Evolutionary conservation across 73 alveolate genomes (phyloP), one percentile per base, ranked within the genome.

Genomic region (Paramecium biaurelia): DNA sequence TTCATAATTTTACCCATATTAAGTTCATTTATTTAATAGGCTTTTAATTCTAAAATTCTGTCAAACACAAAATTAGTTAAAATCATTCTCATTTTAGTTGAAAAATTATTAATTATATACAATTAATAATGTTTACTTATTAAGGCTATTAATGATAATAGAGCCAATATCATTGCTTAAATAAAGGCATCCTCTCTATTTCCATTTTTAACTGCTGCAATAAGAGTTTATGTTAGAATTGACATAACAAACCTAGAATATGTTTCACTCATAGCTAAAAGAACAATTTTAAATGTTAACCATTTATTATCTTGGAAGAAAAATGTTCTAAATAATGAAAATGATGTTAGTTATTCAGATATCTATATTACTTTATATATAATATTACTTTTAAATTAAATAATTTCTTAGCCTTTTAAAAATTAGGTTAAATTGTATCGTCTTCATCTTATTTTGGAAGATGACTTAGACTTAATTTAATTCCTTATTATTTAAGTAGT

Each of bases 1-100:
- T 86, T 86, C 68, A 86, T 86, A 1, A 86, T 28, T 67, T 86
- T 59, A 11, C 93, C 93, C 20, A 86, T 63, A 67, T 67, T 86
- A n/a, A 76, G 37, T 12, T 86, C 53, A 32, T 67, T 59, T 2
- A 86, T 57, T 67, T 72, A 53, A 63, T 86, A 72, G 0, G 21
- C 56, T 72, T 72, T 72, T 15, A 72, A 38, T 8, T 72, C 67
- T 7, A 38, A 28, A 28, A 72, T 14, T 14, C 58, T 72, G 8
- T 72, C 86, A 72, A 35, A 72, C 0, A 72, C 58, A 21, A 72
- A 72, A 72, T 72, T 72, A 35, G 86, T 72, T 37, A 72, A 37
- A 37, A 72, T 38, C 86, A 72, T 72, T 12, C 86, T 30, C 86
- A 72, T 35, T 72, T 72, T 72, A 34, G 86, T 72, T 2, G 86